Percentiles rank a stretch among this genome's conserved stretches.
These are phyloP conservation scores for Nelumbo lutea DNA, from an alignment of 164 flowering plant genomes.

Conservation along the genomic window DNA sequence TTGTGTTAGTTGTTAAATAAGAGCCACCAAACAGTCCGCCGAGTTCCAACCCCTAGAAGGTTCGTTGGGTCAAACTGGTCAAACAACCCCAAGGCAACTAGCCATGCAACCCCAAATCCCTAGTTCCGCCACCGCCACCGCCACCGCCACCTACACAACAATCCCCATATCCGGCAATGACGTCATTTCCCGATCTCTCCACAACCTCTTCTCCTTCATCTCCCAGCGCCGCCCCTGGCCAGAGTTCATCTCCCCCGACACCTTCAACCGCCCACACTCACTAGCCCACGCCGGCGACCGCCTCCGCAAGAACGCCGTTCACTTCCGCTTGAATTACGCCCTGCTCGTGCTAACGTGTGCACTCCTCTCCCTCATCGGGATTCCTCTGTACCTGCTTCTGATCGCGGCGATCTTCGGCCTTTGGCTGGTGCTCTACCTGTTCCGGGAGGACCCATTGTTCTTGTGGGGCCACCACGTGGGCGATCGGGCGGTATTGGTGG, in stretches of 20 bases:
- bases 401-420: conserved; percentile 11
- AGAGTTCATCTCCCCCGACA: conserved; percentile 26
- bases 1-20: too few species aligned
- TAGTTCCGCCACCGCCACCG: conserved; percentile 12
- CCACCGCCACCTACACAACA: conserved; percentile 32
- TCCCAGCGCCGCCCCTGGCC: conserved; percentile 48
- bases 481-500: conserved; percentile 24
- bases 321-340: conserved; percentile 32
- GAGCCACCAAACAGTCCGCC: not conserved
- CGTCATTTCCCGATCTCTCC: conserved; percentile 37
- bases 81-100: not conserved
- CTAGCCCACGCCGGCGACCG: conserved; percentile 17
- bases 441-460: conserved; percentile 39
- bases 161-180: conserved; percentile 37
- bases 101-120: conserved; percentile 18
- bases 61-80: not conserved
- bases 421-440: conserved; percentile 36
- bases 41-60: not conserved
- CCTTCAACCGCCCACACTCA: conserved; percentile 24
- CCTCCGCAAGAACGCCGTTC: conserved; percentile 20
- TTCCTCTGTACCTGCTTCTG: conserved; percentile 23
- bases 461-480: conserved; percentile 26
- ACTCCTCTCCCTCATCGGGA: conserved; percentile 18
- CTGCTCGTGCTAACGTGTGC: conserved; percentile 15
- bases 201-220: conserved; percentile 29